Evolutionary conservation across 2,329 filamentous ascomycete species (phyloP), one percentile per base, ranked within the genome.

Genomic region (Coniella lustricola): DNA sequence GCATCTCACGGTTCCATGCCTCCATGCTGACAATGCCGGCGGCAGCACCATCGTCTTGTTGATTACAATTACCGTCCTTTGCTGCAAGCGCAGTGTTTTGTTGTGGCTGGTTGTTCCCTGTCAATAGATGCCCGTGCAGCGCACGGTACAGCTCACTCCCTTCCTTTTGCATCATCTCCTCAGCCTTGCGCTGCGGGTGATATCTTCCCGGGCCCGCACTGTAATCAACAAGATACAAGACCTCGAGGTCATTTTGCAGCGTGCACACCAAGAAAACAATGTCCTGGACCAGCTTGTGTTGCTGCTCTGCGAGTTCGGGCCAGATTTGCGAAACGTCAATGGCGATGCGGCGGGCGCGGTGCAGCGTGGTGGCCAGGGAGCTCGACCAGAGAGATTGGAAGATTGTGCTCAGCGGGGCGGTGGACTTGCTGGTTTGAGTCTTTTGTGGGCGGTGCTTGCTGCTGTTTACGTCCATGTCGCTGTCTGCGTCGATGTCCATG

Each of bases 81-180:
- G 25, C 25, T 5, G 25, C 25, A 29, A 10, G 10, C 5, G 25
- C 5, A 29, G 25, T 5, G 10, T 5, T 29, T 29, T 29, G 25
- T 29, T 29, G 25, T 29, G 25, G 25, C 5, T 29, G 25, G 10
- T 10, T 29, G 10, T 29, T 29, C 10, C 5, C 5, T 5, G 10
- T 10, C 25, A 29, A 29, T 5, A 29, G 25, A 16, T 56, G 51
- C 4, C 50, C 42, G 44, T 58, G 52, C 16, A 64, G 44, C 8
- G 51, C 51, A 7, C 45, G 49, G 52, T 61, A 61, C 16, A 65
- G 44, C 2, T 37, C 43, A 3, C 25, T 29, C 5, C 43, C 17
- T 5, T 56, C 58, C 3, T 51, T 55, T 0, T 16, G 44, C 39
- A 55, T 53, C 8, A 64, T 46, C 14, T 50, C 49, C 5, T 21